Evolutionary conservation across 1,139 yeast genomes (phyloP).

Genomic region (Maudiozyma humilis): DNA sequence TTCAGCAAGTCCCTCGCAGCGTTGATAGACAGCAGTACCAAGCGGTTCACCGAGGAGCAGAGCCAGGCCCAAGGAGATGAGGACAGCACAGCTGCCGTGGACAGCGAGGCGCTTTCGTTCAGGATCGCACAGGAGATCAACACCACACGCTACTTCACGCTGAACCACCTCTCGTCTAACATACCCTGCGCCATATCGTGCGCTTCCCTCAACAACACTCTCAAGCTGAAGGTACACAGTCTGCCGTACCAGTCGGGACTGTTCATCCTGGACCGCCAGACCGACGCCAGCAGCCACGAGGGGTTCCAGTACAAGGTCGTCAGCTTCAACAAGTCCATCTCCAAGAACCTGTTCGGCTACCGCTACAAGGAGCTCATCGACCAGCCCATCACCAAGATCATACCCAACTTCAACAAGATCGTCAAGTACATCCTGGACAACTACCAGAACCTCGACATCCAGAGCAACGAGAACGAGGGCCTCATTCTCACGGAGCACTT

Average conservation of each 20-base stretch:
- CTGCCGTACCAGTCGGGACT: constrained; percentile 85
- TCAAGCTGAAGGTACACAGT: constrained; percentile 55
- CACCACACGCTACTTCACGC: constrained; percentile 52
- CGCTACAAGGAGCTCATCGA: constrained; percentile 42
- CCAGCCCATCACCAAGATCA: constrained; percentile 44
- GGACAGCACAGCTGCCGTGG: neutral
- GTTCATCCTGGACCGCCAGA: constrained; percentile 41
- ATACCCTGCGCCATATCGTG: constrained; percentile 70
- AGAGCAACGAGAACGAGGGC: constrained; percentile 33
- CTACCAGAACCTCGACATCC: constrained; percentile 35
- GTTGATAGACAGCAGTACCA: constrained; percentile 8
- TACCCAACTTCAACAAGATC: constrained; percentile 58
- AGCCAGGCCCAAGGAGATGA: neutral
- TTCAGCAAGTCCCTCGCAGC: constrained; percentile 9
- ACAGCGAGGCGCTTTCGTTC: constrained; percentile 13
- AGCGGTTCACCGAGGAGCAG: neutral
- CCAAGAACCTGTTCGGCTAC: constrained; percentile 71
- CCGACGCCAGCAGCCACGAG: constrained; percentile 7
- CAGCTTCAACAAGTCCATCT: constrained; percentile 64
- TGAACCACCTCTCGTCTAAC: constrained; percentile 38
- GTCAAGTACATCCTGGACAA: constrained; percentile 42
- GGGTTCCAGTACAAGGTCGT: constrained; percentile 19
- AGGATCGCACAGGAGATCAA: constrained; percentile 42
- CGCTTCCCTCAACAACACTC: constrained; percentile 40
- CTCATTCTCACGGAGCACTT: constrained; percentile 83